These are phyloP conservation scores for Globisporangium spiculum DNA, from an alignment of 352 stramenopile species.

Conservation along the genomic window DNA sequence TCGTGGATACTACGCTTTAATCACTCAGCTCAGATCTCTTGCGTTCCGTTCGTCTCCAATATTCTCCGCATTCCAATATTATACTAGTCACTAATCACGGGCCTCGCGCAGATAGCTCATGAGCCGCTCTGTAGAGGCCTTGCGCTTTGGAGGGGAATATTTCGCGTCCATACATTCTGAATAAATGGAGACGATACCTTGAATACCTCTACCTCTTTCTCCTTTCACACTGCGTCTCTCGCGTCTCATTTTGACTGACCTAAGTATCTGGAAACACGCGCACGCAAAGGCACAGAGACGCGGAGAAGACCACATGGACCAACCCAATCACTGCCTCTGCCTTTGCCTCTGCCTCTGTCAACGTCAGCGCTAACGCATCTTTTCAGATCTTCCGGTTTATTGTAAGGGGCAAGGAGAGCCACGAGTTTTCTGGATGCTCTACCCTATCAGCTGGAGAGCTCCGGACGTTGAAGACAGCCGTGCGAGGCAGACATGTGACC, in stretches of 20 bases:
- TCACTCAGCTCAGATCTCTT: too few species aligned
- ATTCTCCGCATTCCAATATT: neutral
- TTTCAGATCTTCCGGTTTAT: neutral
- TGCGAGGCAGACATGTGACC: too few species aligned
- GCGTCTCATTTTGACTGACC: neutral
- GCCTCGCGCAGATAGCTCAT: neutral
- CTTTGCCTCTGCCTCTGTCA: neutral
- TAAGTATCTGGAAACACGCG: neutral
- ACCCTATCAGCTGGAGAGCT: neutral
- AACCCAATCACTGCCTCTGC: too few species aligned
- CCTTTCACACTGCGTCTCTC: neutral
- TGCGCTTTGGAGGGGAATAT: neutral
- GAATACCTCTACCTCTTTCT: neutral
- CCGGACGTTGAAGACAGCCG: neutral
- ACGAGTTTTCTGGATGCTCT: neutral
- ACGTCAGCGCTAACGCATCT: neutral
- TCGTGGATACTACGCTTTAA: neutral
- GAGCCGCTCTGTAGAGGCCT: too few species aligned
- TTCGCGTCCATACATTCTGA: neutral
- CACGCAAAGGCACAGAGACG: neutral
- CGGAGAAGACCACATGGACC: too few species aligned
- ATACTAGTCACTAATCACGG: too few species aligned
- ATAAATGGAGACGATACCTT: neutral
- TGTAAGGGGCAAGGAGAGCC: neutral
- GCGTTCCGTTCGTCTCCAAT: too few species aligned